Conservation (phyloP, 805 yeast species). For the Starmerella asiatica region DNA sequence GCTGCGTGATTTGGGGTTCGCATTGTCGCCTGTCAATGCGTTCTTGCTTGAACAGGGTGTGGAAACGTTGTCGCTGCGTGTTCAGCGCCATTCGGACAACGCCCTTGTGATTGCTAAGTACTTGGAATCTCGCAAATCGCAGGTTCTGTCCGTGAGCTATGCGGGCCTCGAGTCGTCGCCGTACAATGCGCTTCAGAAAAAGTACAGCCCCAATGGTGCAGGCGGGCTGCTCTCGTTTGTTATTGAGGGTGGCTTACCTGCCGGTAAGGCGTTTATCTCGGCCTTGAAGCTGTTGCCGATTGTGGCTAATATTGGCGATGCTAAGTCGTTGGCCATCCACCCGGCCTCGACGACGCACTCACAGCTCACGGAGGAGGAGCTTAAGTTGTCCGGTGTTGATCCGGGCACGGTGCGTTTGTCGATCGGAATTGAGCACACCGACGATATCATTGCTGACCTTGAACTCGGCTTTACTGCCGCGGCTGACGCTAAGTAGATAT, state of each 20-base stretch:
- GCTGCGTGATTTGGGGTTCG: slow-evolving; percentile 77
- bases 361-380: slow-evolving; percentile 74
- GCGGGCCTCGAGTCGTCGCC: slow-evolving; percentile 75
- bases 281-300: slow-evolving; percentile 72
- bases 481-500: not conserved
- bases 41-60: slow-evolving; percentile 82
- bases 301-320: slow-evolving; percentile 94
- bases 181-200: slow-evolving; percentile 68
- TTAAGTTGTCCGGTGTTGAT: slow-evolving; percentile 70
- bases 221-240: slow-evolving; percentile 88
- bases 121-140: slow-evolving; percentile 43
- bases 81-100: slow-evolving; percentile 80
- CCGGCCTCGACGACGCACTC: slow-evolving; percentile 95
- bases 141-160: slow-evolving; percentile 83
- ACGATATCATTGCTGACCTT: slow-evolving; percentile 79
- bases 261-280: slow-evolving; percentile 78
- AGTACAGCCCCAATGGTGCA: slow-evolving; percentile 63
- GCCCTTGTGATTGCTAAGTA: slow-evolving; percentile 67
- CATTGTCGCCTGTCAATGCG: slow-evolving; percentile 75
- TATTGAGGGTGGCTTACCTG: slow-evolving; percentile 55
- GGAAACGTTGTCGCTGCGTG: slow-evolving; percentile 86
- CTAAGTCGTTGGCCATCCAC: slow-evolving; percentile 87
- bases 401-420: slow-evolving; percentile 79
- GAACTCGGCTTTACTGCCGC: slow-evolving; percentile 65
- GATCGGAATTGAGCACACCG: slow-evolving; percentile 83